These are phyloP conservation scores for Microthlaspi erraticum DNA, from an alignment of 345 rosid species.

Conservation along the genomic window DNA sequence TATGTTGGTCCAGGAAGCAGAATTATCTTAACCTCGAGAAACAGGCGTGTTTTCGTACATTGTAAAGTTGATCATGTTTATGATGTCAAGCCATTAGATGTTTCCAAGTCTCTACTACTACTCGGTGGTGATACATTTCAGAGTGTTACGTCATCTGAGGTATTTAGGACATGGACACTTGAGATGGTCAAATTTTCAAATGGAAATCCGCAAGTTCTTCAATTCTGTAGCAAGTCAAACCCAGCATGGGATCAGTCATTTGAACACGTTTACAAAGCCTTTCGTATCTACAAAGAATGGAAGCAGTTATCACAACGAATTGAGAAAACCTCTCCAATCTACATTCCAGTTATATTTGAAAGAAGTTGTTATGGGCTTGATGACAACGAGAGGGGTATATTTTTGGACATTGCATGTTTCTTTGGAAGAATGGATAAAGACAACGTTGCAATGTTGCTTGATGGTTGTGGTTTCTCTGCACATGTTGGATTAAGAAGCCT, in stretches of 20 bases:
- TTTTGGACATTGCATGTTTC: constrained; percentile 52
- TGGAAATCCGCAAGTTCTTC: constrained; percentile 42
- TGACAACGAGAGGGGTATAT: constrained; percentile 42
- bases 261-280: no score
- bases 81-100: constrained; percentile 41
- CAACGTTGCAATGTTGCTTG: constrained; percentile 36
- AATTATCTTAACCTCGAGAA: constrained; percentile 38
- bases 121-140: neutral
- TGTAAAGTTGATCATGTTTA: constrained; percentile 35
- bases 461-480: constrained; percentile 45
- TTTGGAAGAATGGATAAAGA: constrained; percentile 37
- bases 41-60: constrained; percentile 26
- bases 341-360: constrained; percentile 36
- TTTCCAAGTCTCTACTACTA: constrained; percentile 1
- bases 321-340: neutral
- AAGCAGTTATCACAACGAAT: neutral
- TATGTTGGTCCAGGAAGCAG: constrained; percentile 44
- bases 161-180: neutral
- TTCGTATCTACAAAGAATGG: neutral
- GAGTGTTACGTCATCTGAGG: neutral
- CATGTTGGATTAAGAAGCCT: constrained; percentile 45
- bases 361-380: constrained; percentile 47
- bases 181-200: constrained; percentile 36
- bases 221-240: neutral
- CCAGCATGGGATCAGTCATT: neutral